Base-by-base conservation (phyloP, 164 flowering plant genomes). In the Tetrastigma voinierianum region DNA sequence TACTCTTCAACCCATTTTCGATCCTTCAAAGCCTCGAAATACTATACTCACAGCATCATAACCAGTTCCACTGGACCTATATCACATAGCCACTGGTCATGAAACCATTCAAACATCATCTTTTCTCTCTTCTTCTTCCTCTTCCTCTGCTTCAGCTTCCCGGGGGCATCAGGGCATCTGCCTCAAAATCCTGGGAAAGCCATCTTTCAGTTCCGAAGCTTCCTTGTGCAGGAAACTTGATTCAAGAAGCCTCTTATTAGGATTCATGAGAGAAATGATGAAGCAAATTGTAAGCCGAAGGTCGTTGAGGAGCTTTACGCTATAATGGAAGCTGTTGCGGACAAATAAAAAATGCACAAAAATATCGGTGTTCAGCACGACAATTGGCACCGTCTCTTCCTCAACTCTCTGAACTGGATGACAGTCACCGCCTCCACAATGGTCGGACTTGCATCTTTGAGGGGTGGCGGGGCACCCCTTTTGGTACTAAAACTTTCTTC, bases 311-410 rank as follows among this genome's bases (percentile, higher is more conserved):
- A 55, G 58, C 58, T 55, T n/a, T 11, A 55, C 10, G 58, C 43
- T 24, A 25, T 51, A 16, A 24, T 63, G 57, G 56, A 63, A 51
- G 40, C 12, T 15, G 54, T 62, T 1, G 24, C 54, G 10, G 53
- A 47, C 24, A 47, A 44, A 62, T n/a, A 11, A 48, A 54, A 62
- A 21, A 51, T 46, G 51, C 66, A 46, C 18, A 63, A 17, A 23
- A 25, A 51, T 17, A 14, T 45, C 0, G 54, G 51, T 13, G 46
- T 10, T 14, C 69, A 57, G 23, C 17, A 55, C 10, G 62, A 66
- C 21, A 66, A 57, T 12, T 66, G 69, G 69, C 57, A 66, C 46
- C 43, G 18, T n/a, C 58, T 66, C 23, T 55, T 66, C 5, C 55
- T 66, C 6, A 57, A 43, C 9, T 66, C 69, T 10, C 14, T 57